Evolutionary conservation across 2,329 filamentous ascomycete genomes (phyloP), one percentile per base, ranked within the genome.

Genomic region (Neopestalotiopsis sp.): DNA sequence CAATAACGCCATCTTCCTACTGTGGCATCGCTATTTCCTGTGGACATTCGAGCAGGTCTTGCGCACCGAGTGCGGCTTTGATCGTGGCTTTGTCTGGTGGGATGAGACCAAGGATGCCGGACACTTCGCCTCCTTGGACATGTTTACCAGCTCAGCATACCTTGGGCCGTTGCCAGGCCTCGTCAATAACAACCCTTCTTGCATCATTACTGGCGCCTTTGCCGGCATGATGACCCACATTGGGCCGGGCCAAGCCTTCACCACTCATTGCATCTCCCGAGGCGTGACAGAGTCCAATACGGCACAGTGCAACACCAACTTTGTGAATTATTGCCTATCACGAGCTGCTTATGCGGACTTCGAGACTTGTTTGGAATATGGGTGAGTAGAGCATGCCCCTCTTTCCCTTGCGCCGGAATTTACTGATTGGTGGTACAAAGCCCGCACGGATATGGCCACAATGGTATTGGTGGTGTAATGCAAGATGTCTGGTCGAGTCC

Each of bases 81-180:
- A 75, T 72, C 60, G 74, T n/a, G 74, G 76, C 17, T 73, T 79
- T 70, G 72, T 75, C 24, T 79, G 77, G 77, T 79, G 77, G 77
- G 77, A 79, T 61, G 77, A 79, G 77, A 78, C 77, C 73, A 75
- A 75, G 67, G 78, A 77, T 72, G 75, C 77, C 49, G 77, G 77
- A 28, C 72, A 69, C 57, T 79, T 79, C 66, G 63, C 71, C 60
- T 70, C 74, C 67, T 71, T 76, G 2, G 74, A 74, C 13, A 70
- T 78, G 38, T 79, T 78, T 74, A 76, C 75, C 14, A 66, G 20
- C 49, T 20, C 57, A 49, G 59, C 73, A 60, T 78, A 76, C 71
- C 78, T 79, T 49, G 77, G 77, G 32, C 71, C 28, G 68, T 72
- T 79, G 30, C 72, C 75, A 63, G 69, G 67, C 17, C 30, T 74